Conservation (phyloP, 1,284 basidiomycete species). For the Pseudozyma sp. region DNA sequence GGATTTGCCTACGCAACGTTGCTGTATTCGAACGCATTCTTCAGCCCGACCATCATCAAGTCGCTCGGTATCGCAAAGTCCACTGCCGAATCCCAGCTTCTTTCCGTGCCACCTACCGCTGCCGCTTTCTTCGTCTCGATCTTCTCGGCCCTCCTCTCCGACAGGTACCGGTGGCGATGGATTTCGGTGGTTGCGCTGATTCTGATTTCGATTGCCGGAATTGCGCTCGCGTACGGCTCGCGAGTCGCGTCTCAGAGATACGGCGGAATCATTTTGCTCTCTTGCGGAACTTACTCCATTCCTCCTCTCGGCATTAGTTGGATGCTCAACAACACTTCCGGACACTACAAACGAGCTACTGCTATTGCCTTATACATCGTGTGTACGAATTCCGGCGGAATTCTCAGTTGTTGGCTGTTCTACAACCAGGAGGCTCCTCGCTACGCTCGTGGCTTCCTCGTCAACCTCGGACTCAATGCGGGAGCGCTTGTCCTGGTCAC, state of each 20-base stretch:
- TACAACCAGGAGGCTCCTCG: slow-evolving; percentile 46
- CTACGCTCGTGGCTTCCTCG: slow-evolving; percentile 49
- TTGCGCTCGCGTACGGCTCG: slow-evolving; percentile 51
- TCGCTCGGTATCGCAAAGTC: slow-evolving; percentile 43
- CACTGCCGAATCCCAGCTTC: slow-evolving; percentile 53
- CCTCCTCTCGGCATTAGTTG: slow-evolving; percentile 50
- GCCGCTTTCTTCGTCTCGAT: slow-evolving; percentile 58
- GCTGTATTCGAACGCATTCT: slow-evolving; percentile 59
- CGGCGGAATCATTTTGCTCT: slow-evolving; percentile 57
- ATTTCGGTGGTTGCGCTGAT: slow-evolving; percentile 39
- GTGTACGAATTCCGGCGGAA: slow-evolving; percentile 58
- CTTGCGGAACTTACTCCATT: slow-evolving; percentile 51
- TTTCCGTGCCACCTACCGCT: slow-evolving; percentile 59
- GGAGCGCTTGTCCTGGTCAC: slow-evolving; percentile 43
- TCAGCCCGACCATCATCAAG: slow-evolving; percentile 63
- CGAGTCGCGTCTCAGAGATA: slow-evolving; percentile 39
- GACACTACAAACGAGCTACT: slow-evolving; percentile 61
- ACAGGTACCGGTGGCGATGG: slow-evolving; percentile 52
- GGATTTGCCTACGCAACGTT: slow-evolving; percentile 53
- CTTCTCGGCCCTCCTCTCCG: slow-evolving; percentile 54
- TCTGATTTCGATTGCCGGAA: slow-evolving; percentile 50
- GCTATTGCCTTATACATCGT: slow-evolving; percentile 56
- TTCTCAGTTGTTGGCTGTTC: slow-evolving; percentile 58
- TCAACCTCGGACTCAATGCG: slow-evolving; percentile 51
- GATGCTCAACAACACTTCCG: slow-evolving; percentile 53